A percentile compares a stretch with the other conserved stretches of the same genome.
Evolutionary conservation across 139 green algal species (phyloP).

Genomic region (Tetradesmus lagerheimii): DNA sequence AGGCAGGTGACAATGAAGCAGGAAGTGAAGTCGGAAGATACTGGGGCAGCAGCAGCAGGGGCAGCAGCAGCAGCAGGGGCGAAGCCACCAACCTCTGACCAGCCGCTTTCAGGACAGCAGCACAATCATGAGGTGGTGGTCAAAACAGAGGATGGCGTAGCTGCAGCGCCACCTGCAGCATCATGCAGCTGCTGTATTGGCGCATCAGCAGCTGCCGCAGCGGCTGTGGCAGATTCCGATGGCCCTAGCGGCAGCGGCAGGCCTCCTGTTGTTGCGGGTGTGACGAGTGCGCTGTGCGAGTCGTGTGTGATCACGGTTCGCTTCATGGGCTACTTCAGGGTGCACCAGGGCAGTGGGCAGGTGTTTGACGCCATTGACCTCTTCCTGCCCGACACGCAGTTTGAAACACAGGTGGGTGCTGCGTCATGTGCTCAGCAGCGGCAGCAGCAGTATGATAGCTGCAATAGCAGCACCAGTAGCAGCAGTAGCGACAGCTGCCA

Average conservation of each 20-base stretch:
- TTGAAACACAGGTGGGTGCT: conserved; percentile 76
- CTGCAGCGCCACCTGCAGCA: background rate
- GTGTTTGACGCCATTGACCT: conserved; percentile 94
- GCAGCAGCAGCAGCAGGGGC: background rate
- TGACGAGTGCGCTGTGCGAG: conserved; percentile 58
- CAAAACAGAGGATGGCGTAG: background rate
- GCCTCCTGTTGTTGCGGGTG: background rate
- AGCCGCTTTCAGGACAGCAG: background rate
- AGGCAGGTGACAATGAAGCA: conserved; percentile 8
- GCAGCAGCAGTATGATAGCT: background rate
- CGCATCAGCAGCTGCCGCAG: background rate
- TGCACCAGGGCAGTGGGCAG: conserved; percentile 73
- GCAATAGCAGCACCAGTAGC: no score
- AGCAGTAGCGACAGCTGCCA: background rate
- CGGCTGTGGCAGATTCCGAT: background rate
- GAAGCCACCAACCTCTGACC: background rate
- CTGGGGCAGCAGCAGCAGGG: background rate
- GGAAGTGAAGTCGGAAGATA: background rate
- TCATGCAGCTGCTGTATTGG: background rate
- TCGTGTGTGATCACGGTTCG: conserved; percentile 72
- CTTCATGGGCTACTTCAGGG: conserved; percentile 85
- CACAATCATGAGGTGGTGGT: background rate
- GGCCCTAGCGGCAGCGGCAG: background rate
- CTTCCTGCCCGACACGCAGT: conserved; percentile 88
- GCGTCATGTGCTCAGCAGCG: background rate